Evolutionary conservation across 345 rosid species (phyloP).

Genomic region (Aquilaria malaccensis): DNA sequence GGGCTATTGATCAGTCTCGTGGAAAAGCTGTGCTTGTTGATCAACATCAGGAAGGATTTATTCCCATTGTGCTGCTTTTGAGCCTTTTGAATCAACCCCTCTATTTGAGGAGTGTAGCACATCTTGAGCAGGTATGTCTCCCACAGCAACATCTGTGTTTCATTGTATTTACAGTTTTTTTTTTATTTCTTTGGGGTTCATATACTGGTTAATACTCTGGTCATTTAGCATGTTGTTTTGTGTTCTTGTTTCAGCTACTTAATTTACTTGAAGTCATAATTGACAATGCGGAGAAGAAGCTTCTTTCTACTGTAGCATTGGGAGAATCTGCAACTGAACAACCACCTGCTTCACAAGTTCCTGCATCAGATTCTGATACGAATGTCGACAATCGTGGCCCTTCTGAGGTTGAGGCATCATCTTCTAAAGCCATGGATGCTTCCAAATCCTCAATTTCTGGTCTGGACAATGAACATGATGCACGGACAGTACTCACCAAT

Average conservation of each 20-base stretch:
- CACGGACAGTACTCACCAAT: constrained; percentile 46
- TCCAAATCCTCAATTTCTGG: constrained; percentile 32
- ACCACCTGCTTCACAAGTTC: constrained; percentile 29
- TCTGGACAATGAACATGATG: constrained; percentile 49
- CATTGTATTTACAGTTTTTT: neutral
- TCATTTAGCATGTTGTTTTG: constrained; percentile 3
- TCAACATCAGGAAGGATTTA: constrained; percentile 40
- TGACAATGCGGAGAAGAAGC: constrained; percentile 61
- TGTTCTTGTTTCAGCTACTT: constrained; percentile 52
- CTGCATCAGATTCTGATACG: constrained; percentile 30
- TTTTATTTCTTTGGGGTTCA: constrained; percentile 1
- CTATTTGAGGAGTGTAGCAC: constrained; percentile 88
- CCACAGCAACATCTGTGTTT: neutral
- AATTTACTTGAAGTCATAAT: constrained; percentile 83
- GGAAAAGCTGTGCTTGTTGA: constrained; percentile 66
- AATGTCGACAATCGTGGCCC: constrained; percentile 33
- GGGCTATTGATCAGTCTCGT: constrained; percentile 36
- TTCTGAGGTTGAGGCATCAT: constrained; percentile 27
- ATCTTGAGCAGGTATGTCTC: constrained; percentile 80
- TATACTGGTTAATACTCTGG: neutral
- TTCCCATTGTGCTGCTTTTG: constrained; percentile 69
- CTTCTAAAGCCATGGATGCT: constrained; percentile 30
- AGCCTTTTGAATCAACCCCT: constrained; percentile 91
- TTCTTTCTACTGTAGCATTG: constrained; percentile 38
- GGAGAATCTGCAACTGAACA: constrained; percentile 37